Conservation (phyloP, 2,329 filamentous ascomycete species). For the Neophaeococcomyces aloes region DNA sequence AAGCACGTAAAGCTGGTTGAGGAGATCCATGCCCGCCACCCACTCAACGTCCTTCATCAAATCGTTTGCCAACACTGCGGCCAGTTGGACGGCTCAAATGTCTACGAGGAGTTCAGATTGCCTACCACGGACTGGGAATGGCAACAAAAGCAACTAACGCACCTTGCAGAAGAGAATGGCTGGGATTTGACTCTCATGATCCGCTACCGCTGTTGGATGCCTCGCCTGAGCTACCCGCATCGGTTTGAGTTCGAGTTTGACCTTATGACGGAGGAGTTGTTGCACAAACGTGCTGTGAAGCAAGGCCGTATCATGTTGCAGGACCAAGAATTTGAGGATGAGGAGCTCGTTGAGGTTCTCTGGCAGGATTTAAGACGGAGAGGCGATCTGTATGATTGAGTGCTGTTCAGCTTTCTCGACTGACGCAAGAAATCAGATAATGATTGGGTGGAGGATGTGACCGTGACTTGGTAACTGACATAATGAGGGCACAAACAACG, state of each 20-base stretch:
- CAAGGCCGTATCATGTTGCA: no score
- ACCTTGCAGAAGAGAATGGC: not conserved
- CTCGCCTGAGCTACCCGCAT: not conserved
- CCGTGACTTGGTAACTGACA: no score
- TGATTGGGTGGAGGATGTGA: no score
- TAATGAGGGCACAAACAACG: no score
- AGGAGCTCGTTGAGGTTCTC: no score
- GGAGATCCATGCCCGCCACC: not conserved
- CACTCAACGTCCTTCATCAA: not conserved
- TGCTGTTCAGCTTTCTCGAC: no score
- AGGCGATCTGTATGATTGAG: no score
- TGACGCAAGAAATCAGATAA: no score
- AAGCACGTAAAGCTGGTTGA: not conserved
- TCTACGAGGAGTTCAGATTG: not conserved
- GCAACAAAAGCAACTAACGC: conserved; percentile 4
- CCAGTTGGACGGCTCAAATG: not conserved
- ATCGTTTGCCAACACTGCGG: not conserved
- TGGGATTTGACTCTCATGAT: not conserved
- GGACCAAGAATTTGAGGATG: no score
- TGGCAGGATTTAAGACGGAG: no score
- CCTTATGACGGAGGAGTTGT: not conserved
- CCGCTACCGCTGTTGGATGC: no score
- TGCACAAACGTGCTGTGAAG: no score
- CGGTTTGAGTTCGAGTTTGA: not conserved
- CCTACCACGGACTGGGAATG: conserved; percentile 1